Conservation (phyloP, 139 green algal species). For the Picochlorum sp. region DNA sequence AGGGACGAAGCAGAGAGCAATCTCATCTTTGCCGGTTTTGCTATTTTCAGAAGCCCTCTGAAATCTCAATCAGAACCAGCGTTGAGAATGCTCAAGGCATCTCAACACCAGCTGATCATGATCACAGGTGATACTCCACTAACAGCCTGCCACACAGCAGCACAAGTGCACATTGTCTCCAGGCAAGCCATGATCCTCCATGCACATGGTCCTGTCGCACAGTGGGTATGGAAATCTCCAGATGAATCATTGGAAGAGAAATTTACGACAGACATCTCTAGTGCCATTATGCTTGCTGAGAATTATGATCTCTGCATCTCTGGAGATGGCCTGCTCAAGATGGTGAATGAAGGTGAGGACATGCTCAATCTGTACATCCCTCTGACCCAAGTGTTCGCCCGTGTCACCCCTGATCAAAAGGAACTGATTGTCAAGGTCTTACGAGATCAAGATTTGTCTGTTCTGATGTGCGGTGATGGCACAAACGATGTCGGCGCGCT, state of each 20-base stretch:
- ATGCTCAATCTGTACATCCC: conserved; percentile 41
- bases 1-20: conserved; percentile 51
- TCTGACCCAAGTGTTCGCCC: conserved; percentile 73
- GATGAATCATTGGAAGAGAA: conserved; percentile 47
- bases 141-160: conserved; percentile 76
- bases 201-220: neutral
- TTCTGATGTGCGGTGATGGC: conserved; percentile 96
- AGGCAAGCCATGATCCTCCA: conserved; percentile 62
- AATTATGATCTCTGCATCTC: conserved; percentile 82
- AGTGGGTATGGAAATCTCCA: conserved; percentile 55
- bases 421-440: conserved; percentile 87
- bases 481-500: conserved; percentile 98
- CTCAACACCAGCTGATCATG: conserved; percentile 85
- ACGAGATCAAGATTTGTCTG: conserved; percentile 51
- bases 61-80: conserved; percentile 74
- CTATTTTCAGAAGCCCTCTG: conserved; percentile 79
- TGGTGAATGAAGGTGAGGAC: conserved; percentile 42
- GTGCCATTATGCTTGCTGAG: conserved; percentile 53
- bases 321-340: conserved; percentile 68
- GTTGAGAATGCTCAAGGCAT: conserved; percentile 55
- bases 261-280: conserved; percentile 34
- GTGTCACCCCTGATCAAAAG: conserved; percentile 92
- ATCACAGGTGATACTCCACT: conserved; percentile 87
- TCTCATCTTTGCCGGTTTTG: conserved; percentile 72
- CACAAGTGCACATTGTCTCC: conserved; percentile 81